phyloP scores from a whole-genome alignment of 148 eudicot species.

The Vaccinium darrowii region DNA sequence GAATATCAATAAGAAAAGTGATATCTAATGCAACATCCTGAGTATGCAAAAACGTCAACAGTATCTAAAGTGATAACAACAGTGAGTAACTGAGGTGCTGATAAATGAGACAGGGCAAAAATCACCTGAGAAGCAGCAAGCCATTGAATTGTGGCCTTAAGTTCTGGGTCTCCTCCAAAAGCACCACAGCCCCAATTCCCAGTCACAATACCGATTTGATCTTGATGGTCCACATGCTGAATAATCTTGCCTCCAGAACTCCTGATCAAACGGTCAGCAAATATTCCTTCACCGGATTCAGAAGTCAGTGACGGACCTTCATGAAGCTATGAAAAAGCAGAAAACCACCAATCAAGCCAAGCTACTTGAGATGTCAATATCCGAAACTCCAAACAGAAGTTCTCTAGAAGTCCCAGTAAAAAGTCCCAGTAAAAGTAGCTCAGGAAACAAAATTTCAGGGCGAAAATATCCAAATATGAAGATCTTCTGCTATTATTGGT shows the following conservation, averaged over 20 bases:
- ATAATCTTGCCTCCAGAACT: conserved; percentile 14
- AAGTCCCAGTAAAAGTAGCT: conserved; percentile 13
- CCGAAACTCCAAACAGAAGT: neutral
- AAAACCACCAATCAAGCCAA: conserved; percentile 17
- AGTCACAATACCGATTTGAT: conserved; percentile 64
- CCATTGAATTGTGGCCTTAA: conserved; percentile 84
- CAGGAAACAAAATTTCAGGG: neutral
- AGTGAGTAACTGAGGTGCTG: neutral
- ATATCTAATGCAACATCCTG: neutral
- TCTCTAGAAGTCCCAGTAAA: neutral
- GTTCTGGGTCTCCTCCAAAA: conserved; percentile 96
- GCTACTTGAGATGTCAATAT: conserved; percentile 1
- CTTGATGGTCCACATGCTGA: conserved; percentile 23
- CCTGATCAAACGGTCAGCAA: conserved; percentile 15
- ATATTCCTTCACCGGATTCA: conserved; percentile 15
- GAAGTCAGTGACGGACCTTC: conserved; percentile 19
- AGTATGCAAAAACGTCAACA: neutral
- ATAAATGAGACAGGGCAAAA: conserved; percentile 5
- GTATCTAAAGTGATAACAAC: neutral
- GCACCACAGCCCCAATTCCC: conserved; percentile 99
- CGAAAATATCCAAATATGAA: neutral
- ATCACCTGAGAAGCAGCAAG: conserved; percentile 93
- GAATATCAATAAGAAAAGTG: neutral
- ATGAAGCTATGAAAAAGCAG: conserved; percentile 14
- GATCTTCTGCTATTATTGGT: neutral